A percentile compares a stretch with the other conserved stretches of the same genome.
Conservation (phyloP, 805 yeast genomes). For the Lipomyces japonicus region DNA sequence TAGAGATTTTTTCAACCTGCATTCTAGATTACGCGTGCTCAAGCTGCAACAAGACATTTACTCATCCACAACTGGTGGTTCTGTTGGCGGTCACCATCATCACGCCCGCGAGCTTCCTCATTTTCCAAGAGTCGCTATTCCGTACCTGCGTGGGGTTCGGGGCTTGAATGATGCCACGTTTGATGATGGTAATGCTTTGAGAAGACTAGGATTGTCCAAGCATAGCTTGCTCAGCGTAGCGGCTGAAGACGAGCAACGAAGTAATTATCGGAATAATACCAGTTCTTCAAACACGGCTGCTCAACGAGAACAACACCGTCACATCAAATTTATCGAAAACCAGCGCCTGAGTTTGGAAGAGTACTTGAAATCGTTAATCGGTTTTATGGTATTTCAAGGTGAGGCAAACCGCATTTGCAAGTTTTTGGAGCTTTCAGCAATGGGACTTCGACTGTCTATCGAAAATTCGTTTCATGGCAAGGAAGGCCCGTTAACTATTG, state of each 20-base stretch:
- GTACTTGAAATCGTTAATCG: constrained; percentile 62
- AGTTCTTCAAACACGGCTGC: not conserved
- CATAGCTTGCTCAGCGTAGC: not conserved
- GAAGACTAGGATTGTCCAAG: not conserved
- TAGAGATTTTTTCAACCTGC: constrained; percentile 67
- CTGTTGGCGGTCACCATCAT: constrained; percentile 33
- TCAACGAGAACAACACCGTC: not conserved
- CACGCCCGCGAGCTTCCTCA: constrained; percentile 39
- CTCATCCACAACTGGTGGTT: constrained; percentile 13
- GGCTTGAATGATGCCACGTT: constrained; percentile 15
- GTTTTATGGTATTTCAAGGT: constrained; percentile 61
- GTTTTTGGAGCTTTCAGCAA: constrained; percentile 85
- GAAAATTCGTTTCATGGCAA: constrained; percentile 82
- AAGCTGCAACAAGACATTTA: constrained; percentile 35
- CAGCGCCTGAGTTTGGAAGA: constrained; percentile 49
- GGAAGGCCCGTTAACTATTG: constrained; percentile 78
- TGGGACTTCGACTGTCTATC: constrained; percentile 75
- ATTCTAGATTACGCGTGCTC: constrained; percentile 60
- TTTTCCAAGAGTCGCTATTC: constrained; percentile 41
- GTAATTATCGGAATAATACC: not conserved
- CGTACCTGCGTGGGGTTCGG: constrained; percentile 28
- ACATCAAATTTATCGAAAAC: constrained; percentile 14
- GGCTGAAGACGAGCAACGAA: not conserved
- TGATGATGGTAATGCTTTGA: constrained; percentile 6
- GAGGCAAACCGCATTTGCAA: constrained; percentile 80